Evolutionary conservation across 257 asterid genomes (phyloP).

Genomic region (Dorcoceras hygrometricum): DNA sequence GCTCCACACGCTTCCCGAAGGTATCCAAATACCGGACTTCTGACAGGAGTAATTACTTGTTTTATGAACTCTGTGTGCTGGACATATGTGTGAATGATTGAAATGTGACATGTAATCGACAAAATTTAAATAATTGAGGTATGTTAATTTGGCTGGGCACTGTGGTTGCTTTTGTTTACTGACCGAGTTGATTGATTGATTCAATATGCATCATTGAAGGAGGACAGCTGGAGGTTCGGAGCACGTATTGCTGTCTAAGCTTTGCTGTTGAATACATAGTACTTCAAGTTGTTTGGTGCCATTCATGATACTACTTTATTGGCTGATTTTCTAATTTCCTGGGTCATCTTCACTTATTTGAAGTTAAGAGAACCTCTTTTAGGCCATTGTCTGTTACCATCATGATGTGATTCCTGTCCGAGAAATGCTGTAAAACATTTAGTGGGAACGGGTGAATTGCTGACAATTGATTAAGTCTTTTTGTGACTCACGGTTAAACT

Average conservation of each 20-base stretch:
- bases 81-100: background rate
- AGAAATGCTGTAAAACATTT: background rate
- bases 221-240: background rate
- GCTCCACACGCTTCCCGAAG: slow-evolving; percentile 54
- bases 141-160: background rate
- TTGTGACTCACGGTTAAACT: background rate
- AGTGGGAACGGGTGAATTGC: background rate
- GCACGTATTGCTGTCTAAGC: background rate
- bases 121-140: background rate
- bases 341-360: background rate
- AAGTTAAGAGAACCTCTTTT: background rate
- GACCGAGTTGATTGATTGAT: background rate
- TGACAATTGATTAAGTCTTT: background rate
- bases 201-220: slow-evolving; percentile 3
- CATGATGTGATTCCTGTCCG: background rate
- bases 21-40: slow-evolving; percentile 31
- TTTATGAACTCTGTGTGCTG: background rate
- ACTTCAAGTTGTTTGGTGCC: background rate
- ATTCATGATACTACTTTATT: background rate
- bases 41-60: slow-evolving; percentile 15
- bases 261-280: background rate
- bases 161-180: background rate
- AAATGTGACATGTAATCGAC: background rate
- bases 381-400: background rate
- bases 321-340: background rate